A percentile compares a stretch with the other conserved stretches of the same genome.
Conservation (phyloP, 116 monocot species). For the Papilionanthe hybrid region DNA sequence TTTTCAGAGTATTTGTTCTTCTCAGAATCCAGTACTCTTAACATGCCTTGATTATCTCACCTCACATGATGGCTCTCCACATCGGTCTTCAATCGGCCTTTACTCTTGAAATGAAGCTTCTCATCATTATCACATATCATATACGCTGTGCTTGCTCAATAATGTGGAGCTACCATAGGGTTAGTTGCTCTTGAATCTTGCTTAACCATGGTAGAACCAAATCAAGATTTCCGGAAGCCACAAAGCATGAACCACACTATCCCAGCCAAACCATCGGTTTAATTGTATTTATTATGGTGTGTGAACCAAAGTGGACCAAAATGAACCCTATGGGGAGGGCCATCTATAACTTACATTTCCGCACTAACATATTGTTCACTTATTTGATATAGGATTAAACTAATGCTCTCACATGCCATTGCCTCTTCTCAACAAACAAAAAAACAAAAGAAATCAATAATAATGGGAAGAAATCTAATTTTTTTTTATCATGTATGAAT, state of each 20-base stretch:
- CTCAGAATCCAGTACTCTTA: background rate
- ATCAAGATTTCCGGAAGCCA: background rate
- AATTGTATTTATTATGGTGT: background rate
- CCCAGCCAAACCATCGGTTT: background rate
- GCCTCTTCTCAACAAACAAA: background rate
- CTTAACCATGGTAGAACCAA: background rate
- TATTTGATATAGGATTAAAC: background rate
- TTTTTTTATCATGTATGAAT: background rate
- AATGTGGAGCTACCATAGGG: background rate
- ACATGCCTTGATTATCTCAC: background rate
- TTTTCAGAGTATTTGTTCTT: background rate
- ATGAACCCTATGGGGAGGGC: background rate
- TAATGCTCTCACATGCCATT: background rate
- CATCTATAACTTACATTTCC: background rate
- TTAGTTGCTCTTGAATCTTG: background rate
- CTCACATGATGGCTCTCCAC: background rate
- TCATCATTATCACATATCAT: background rate
- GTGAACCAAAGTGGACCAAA: background rate
- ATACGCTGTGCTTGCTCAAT: background rate
- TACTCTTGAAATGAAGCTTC: background rate
- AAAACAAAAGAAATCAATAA: background rate
- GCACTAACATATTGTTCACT: background rate
- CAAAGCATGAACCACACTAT: background rate
- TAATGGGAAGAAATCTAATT: background rate
- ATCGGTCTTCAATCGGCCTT: background rate